Conservation (phyloP, 805 yeast species). For the Zygosaccharomyces lentus region DNA sequence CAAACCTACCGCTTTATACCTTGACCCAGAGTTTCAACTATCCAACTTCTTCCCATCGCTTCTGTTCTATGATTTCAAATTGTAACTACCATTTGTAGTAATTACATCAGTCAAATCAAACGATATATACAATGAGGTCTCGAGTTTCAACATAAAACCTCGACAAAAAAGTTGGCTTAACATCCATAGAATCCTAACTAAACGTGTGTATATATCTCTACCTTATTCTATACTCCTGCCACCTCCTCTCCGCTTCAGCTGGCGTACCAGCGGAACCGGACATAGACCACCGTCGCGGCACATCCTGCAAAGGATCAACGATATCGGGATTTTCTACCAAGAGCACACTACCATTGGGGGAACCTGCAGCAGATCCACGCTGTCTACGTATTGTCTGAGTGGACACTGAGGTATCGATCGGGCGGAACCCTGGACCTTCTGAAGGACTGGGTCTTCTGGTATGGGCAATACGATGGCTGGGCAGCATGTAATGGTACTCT, state of each 20-base stretch:
- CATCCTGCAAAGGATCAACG: constrained; percentile 12
- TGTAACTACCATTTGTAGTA: background rate
- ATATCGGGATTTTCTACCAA: constrained; percentile 3
- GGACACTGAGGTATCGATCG: constrained; percentile 9
- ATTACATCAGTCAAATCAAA: background rate
- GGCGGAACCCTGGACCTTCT: constrained; percentile 4
- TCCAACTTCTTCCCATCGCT: background rate
- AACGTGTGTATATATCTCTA: background rate
- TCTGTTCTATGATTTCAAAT: background rate
- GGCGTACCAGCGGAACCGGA: constrained; percentile 1
- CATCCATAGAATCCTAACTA: background rate
- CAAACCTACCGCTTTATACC: background rate
- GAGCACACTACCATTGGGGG: constrained; percentile 6
- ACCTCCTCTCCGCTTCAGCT: constrained; percentile 9
- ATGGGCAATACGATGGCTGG: constrained; percentile 3
- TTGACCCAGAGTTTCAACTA: background rate
- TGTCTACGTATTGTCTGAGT: constrained; percentile 9
- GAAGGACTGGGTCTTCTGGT: constrained; percentile 10
- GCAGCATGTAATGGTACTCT: constrained; percentile 8
- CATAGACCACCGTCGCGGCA: constrained; percentile 14
- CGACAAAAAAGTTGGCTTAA: background rate
- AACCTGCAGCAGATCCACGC: constrained; percentile 8
- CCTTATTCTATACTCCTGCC: constrained; percentile 12
- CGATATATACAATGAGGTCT: background rate
- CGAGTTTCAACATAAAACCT: background rate